Base-by-base conservation (phyloP, 2,329 filamentous ascomycete species). In the Cephalotrichum gorgonifer region DNA sequence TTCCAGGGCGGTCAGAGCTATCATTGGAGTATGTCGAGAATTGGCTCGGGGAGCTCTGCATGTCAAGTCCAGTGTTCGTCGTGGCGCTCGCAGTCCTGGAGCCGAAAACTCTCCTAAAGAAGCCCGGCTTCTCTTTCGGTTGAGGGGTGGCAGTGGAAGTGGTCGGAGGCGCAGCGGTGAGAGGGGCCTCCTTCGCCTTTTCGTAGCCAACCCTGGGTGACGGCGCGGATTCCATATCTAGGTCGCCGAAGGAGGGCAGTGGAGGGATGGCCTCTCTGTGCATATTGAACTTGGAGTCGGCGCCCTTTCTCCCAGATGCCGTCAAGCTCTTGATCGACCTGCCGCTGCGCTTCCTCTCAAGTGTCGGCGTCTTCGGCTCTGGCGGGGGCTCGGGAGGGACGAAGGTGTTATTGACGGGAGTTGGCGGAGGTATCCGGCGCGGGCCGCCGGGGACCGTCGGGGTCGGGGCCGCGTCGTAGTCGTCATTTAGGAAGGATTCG, bases 101-200 rank as follows among this genome's bases (percentile, higher is more conserved):
- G 42, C 73, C 87, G 70, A 97, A 97, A 35, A 97, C 86, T 54
- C 91, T 81, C 57, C 88, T 82, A 71, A 97, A 97, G 71, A 98
- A 97, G 20, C 93, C 90, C 8, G 79, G 86, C 50, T 82, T 81
- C 59, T 88, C 83, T 61, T 85, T 87, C 47, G 72, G 62, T 50
- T 65, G 66, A 57, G 70, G 55, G 64, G 69, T 53, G 60, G 69
- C 53, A 65, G 64, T 52, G 62, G 64, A 48, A 30, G 70, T 69
- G 39, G 76, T 74, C 54, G 75, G 74, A 44, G 76, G 72, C 15
- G 74, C 72, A 44, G 72, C 67, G 52, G 72, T 66, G 72, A 57
- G 64, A 67, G 52, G 67, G 65, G 67, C 60, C 47, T 76, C 74
- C 57, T 79, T 80, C 33, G 72, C 62, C 62, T 81, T 81, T 54